Base-by-base conservation (phyloP, 805 yeast genomes). In the Cyberlindnera subsufficiens region DNA sequence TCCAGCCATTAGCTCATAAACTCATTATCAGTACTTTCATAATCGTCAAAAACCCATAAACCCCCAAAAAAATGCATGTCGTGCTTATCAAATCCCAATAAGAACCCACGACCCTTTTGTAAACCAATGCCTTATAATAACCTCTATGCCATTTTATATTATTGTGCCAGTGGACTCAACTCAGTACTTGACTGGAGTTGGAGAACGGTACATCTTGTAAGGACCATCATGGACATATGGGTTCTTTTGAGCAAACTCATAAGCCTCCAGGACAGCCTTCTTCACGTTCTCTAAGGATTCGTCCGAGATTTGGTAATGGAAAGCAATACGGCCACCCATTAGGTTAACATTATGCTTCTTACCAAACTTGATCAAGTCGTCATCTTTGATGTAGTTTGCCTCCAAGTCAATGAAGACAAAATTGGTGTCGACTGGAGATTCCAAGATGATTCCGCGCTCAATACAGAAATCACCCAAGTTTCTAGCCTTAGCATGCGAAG, bases 361-460 rank as follows among this genome's bases (percentile, higher is more conserved):
- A 45, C 82, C 87, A 45, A 72, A 64, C 51, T 72, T 71, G 20
- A 69, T 70, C 44, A 86, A 64, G 27, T 69, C 68, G 16, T 64
- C 72, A 22, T 81, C 78, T 56, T 82, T 77, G 62, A 88, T 74
- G 40, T 68, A 68, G 39, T 52, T 49, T 13, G 51, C 49, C 32
- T 53, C 50, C 20, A 78, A 63, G 59, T 89, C 91, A 40, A 86
- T 55, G 56, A 86, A 86, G 35, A 90, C 89, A 62, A 90, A 87
- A 59, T 82, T 88, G 11, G 96, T 84, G 47, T 89, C 80, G 3
- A 80, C 83, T 3, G 96, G 96, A n/a, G 76, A 69, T 56, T 77
- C 82, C 46, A 86, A 65, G 25, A 68, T 63, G 43, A 85, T 74
- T 10, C 80, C 82, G 38, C 77, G 55, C 31, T 64, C 60, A 36